Evolutionary conservation across 1,284 basidiomycete genomes (phyloP).

Genomic region (Volvariella surrecta): DNA sequence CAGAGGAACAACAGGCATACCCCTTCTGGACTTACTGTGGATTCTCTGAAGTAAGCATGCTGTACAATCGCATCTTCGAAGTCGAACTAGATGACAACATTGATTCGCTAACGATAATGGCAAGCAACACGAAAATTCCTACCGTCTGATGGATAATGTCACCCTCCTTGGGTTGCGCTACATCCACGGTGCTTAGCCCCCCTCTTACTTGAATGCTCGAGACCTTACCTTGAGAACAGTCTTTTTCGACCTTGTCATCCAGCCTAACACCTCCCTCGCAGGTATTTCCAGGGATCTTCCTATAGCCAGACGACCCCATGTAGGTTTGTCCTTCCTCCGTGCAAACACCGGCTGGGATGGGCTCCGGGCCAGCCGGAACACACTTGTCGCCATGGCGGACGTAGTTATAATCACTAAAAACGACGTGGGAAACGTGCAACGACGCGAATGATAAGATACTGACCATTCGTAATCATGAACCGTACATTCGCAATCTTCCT

Average conservation of each 20-base stretch:
- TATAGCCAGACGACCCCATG: conserved; percentile 85
- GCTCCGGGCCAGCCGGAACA: conserved; percentile 77
- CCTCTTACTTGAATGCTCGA: background rate
- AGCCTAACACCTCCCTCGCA: conserved; percentile 66
- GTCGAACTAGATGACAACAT: conserved; percentile 39
- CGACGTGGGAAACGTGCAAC: background rate
- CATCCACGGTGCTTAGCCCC: background rate
- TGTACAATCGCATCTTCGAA: conserved; percentile 70
- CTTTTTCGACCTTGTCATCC: conserved; percentile 66
- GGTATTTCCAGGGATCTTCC: conserved; percentile 89
- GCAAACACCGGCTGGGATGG: conserved; percentile 77
- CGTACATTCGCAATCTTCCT: conserved; percentile 79
- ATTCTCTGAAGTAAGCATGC: conserved; percentile 79
- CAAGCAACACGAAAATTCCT: conserved; percentile 15
- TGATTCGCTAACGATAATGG: background rate
- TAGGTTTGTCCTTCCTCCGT: conserved; percentile 54
- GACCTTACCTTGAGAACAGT: conserved; percentile 62
- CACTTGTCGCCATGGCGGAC: conserved; percentile 68
- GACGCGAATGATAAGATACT: conserved; percentile 14
- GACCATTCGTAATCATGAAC: conserved; percentile 93
- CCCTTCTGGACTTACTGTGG: conserved; percentile 36
- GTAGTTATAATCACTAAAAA: conserved; percentile 79
- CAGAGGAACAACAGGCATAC: background rate
- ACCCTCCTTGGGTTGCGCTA: conserved; percentile 73
- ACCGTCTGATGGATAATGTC: conserved; percentile 64